Percentiles rank a stretch among this genome's conserved stretches.
These are phyloP conservation scores for Sphagnum magellanicum DNA, from an alignment of 228 moss, liverwort and hornwort genomes.

Conservation along the genomic window DNA sequence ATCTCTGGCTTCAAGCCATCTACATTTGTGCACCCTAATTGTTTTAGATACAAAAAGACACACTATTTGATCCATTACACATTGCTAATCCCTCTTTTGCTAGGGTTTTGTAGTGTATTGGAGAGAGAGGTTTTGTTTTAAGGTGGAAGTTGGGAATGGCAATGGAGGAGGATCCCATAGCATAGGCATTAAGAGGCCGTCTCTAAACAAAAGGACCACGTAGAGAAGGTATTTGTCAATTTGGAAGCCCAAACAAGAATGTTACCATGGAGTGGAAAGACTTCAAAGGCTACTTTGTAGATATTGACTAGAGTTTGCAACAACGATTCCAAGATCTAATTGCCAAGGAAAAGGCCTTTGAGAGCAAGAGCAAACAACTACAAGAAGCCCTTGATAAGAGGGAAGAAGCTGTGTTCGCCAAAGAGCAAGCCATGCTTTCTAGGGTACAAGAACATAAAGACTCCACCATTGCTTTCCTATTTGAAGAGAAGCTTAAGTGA, in stretches of 20 bases:
- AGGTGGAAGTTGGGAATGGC: slow-evolving; percentile 16
- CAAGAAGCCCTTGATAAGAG: slow-evolving; percentile 71
- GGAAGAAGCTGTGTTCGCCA: slow-evolving; percentile 78
- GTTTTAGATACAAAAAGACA: too few relatives aligned
- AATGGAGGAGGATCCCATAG: slow-evolving; percentile 32
- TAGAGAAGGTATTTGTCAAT: slow-evolving; percentile 86
- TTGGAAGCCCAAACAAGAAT: slow-evolving; percentile 81
- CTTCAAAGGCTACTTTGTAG: slow-evolving; percentile 91
- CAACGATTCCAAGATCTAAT: slow-evolving; percentile 84
- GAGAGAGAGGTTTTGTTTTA: too few relatives aligned
- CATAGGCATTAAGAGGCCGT: slow-evolving; percentile 38
- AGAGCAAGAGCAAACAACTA: slow-evolving; percentile 62
- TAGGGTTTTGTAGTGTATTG: too few relatives aligned
- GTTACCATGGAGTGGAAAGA: slow-evolving; percentile 93
- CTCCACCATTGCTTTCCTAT: slow-evolving; percentile 89
- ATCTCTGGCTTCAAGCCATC: too few relatives aligned
- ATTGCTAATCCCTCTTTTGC: too few relatives aligned
- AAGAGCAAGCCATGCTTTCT: slow-evolving; percentile 96
- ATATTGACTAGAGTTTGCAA: slow-evolving; percentile 88
- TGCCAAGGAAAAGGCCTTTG: slow-evolving; percentile 83
- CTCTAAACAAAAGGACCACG: slow-evolving; percentile 69
- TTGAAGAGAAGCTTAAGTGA: slow-evolving; percentile 99
- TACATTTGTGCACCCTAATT: too few relatives aligned
- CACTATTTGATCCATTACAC: too few relatives aligned
- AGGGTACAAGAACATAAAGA: slow-evolving; percentile 99